These are phyloP conservation scores for Cercospora nicotianae DNA, from an alignment of 2,329 filamentous ascomycete genomes.

Conservation along the genomic window DNA sequence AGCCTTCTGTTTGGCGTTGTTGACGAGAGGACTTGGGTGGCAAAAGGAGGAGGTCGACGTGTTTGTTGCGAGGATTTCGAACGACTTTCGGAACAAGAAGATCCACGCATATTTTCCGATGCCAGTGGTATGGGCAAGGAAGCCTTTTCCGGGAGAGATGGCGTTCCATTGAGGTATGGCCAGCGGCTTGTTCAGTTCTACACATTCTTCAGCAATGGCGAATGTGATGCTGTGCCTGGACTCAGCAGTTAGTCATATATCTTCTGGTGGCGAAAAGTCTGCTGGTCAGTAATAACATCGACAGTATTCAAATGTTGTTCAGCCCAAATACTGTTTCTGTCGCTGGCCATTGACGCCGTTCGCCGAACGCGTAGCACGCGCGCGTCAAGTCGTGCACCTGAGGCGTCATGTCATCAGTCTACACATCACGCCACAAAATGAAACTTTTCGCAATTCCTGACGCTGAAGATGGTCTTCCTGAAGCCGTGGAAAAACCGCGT, in stretches of 20 bases:
- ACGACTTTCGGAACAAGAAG: constrained; percentile 38
- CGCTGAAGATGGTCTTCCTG: not conserved
- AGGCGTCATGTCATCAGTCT: not conserved
- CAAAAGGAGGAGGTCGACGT: constrained; percentile 47
- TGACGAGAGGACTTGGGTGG: constrained; percentile 47
- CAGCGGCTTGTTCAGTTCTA: not conserved
- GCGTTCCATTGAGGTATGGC: constrained; percentile 4
- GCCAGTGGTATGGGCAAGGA: constrained; percentile 40
- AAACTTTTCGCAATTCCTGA: not conserved
- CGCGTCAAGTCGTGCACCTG: not conserved
- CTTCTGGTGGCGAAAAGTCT: not conserved
- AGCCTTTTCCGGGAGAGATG: constrained; percentile 31
- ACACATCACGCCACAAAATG: constrained; percentile 5
- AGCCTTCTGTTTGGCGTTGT: constrained; percentile 45
- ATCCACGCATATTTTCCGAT: constrained; percentile 44
- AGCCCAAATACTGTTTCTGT: not conserved
- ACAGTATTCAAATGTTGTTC: not conserved
- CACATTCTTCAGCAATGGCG: not conserved
- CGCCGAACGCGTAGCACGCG: not conserved
- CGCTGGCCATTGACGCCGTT: not conserved
- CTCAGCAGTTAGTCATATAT: not conserved
- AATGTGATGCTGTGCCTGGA: not conserved
- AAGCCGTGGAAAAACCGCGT: constrained; percentile 12
- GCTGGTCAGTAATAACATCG: not conserved
- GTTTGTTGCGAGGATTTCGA: constrained; percentile 40